Evolutionary conservation across 2,329 filamentous ascomycete species (phyloP).

Genomic region (Curvularia verruculosa): DNA sequence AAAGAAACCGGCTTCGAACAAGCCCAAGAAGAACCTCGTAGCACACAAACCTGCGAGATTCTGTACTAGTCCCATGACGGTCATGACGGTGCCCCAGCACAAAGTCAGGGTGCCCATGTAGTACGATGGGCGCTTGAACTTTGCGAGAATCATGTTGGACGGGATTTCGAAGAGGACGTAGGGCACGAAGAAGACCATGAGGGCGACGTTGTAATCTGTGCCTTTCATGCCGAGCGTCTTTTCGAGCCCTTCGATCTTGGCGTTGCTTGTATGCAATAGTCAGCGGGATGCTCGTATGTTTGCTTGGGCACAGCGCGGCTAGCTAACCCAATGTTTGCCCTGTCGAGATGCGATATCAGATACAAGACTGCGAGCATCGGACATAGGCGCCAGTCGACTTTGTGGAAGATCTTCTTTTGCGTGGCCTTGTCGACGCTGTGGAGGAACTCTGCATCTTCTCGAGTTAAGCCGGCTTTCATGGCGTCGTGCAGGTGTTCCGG

Average conservation of each 20-base stretch:
- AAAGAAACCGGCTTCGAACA: slow-evolving; percentile 47
- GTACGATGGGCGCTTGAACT: slow-evolving; percentile 56
- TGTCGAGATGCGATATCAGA: slow-evolving; percentile 40
- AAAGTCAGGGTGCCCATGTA: slow-evolving; percentile 50
- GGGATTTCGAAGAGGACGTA: slow-evolving; percentile 59
- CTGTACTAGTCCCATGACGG: slow-evolving; percentile 57
- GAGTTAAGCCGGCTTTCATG: slow-evolving; percentile 23
- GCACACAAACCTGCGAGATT: slow-evolving; percentile 54
- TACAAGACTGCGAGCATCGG: slow-evolving; percentile 35
- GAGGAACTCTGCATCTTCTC: slow-evolving; percentile 39
- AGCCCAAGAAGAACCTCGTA: slow-evolving; percentile 55
- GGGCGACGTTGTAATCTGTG: slow-evolving; percentile 62
- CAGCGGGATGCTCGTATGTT: neutral
- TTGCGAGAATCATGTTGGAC: slow-evolving; percentile 67
- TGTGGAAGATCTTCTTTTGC: slow-evolving; percentile 32
- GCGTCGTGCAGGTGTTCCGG: slow-evolving; percentile 16
- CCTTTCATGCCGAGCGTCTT: slow-evolving; percentile 45
- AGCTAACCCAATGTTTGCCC: slow-evolving; percentile 43
- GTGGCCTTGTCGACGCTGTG: slow-evolving; percentile 27
- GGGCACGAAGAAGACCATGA: slow-evolving; percentile 63
- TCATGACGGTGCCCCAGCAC: slow-evolving; percentile 57
- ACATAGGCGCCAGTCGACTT: slow-evolving; percentile 31
- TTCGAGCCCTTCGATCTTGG: slow-evolving; percentile 42
- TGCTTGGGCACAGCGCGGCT: neutral
- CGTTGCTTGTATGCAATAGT: slow-evolving; percentile 47